A percentile compares a stretch with the other conserved stretches of the same genome.
These are phyloP conservation scores for Thymus quinquecostatus DNA, from an alignment of 257 asterid species.

Conservation along the genomic window DNA sequence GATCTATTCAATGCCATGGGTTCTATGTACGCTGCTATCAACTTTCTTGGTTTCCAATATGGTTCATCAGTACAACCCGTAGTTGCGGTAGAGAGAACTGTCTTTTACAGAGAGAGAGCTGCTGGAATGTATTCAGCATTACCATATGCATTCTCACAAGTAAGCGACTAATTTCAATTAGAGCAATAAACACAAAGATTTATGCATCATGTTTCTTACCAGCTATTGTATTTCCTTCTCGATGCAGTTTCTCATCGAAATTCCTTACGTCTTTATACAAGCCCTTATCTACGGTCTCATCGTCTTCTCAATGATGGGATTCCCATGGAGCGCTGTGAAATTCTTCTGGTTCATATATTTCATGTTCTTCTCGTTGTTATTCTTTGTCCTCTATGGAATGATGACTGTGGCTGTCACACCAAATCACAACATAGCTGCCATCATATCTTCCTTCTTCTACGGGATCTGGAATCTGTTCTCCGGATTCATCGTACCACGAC, in stretches of 20 bases:
- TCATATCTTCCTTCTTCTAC: constrained; percentile 60
- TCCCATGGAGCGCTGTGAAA: constrained; percentile 46
- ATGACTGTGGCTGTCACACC: constrained; percentile 77
- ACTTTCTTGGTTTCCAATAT: constrained; percentile 41
- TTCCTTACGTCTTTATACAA: constrained; percentile 35
- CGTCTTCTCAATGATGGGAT: constrained; percentile 46
- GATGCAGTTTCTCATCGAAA: constrained; percentile 33
- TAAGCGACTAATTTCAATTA: constrained; percentile 17
- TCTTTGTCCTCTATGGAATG: constrained; percentile 74
- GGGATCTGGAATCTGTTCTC: constrained; percentile 69
- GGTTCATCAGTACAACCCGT: constrained; percentile 43
- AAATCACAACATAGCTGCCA: constrained; percentile 54
- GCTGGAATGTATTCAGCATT: constrained; percentile 43
- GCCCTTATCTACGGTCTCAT: constrained; percentile 35
- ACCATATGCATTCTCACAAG: constrained; percentile 44
- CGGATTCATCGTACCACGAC: constrained; percentile 66
- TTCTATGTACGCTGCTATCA: constrained; percentile 39
- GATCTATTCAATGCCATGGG: constrained; percentile 39
- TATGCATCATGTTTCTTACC: not conserved
- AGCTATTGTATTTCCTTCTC: not conserved
- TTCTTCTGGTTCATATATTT: constrained; percentile 52
- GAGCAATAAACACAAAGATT: not conserved
- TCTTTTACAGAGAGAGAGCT: constrained; percentile 46
- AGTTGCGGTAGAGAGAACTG: constrained; percentile 45
- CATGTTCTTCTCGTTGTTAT: constrained; percentile 60